phyloP scores from a whole-genome alignment of 345 rosid genomes.

The Carallia pectinifolia region DNA sequence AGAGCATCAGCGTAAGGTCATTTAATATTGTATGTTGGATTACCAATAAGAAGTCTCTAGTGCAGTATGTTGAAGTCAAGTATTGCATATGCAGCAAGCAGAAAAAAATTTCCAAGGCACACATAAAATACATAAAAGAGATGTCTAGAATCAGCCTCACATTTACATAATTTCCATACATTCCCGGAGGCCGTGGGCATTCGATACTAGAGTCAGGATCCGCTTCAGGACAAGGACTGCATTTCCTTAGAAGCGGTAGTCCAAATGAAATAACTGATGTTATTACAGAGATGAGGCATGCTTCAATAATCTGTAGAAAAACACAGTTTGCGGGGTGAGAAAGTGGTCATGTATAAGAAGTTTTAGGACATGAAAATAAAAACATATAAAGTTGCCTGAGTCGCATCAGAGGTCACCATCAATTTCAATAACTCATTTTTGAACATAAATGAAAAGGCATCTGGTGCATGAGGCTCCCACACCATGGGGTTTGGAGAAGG shows the following conservation, averaged over 20 bases:
- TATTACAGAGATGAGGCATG: constrained; percentile 81
- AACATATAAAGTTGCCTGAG: not conserved
- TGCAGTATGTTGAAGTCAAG: too few relatives aligned
- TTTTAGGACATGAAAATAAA: constrained; percentile 4
- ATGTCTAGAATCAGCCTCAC: constrained; percentile 39
- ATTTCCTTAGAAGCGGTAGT: constrained; percentile 79
- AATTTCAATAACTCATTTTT: too few relatives aligned
- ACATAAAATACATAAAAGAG: too few relatives aligned
- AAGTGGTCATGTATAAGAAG: constrained; percentile 7
- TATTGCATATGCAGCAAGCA: too few relatives aligned
- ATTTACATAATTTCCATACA: constrained; percentile 91
- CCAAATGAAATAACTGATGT: constrained; percentile 92
- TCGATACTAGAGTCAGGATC: constrained; percentile 69
- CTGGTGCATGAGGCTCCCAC: too few relatives aligned
- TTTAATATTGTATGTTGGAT: too few relatives aligned
- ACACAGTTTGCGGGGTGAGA: not conserved
- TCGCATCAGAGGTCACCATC: too few relatives aligned
- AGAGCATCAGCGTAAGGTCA: too few relatives aligned
- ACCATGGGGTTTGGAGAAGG: too few relatives aligned
- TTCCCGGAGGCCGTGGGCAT: constrained; percentile 92
- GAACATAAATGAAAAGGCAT: too few relatives aligned
- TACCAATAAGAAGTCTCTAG: too few relatives aligned
- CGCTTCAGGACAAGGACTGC: constrained; percentile 87
- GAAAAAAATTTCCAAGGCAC: too few relatives aligned
- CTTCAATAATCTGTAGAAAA: constrained; percentile 79